Base-by-base conservation (phyloP, 257 asterid species). In the Cruciata laevipes region DNA sequence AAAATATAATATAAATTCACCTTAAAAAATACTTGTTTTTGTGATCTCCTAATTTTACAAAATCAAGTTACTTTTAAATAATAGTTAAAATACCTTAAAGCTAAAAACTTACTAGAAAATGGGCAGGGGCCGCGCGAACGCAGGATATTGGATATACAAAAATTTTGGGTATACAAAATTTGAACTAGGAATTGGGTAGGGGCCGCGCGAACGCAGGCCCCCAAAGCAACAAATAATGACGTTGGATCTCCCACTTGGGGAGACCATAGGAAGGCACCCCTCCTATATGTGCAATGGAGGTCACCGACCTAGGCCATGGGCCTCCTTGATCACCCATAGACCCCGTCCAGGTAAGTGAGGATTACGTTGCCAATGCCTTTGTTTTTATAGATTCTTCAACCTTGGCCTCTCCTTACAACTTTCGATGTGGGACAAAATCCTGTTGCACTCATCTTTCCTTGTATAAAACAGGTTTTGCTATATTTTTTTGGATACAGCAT, bases 161-260 rank as follows among this genome's bases (percentile, higher is more conserved):
- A n/a, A n/a, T n/a, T n/a, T n/a, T n/a, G n/a, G n/a, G n/a, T n/a
- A n/a, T n/a, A n/a, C n/a, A n/a, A n/a, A n/a, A n/a, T n/a, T n/a
- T n/a, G n/a, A 35, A 35, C 38, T 35, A 1, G 32, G 12, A 57
- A 3, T 57, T 16, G 30, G 33, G 18, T 31, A 69, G 69, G 76
- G 76, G 62, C 76, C 51, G 71, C 73, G 74, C 76, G 73, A 44
- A 77, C 69, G 71, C 74, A 58, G 42, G 71, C 70, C 71, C 81
- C 76, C n/a, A 0, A 65, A 59, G 20, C 13, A 63, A 44, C 53
- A 44, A 44, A 44, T 10, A 10, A 44, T 44, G 53, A 35, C 18
- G 17, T 44, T 44, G 53, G 53, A 11, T 9, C 53, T 44, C 53
- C 18, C 18, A 16, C 53, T 44, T 11, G 53, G 53, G 53, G 53